Evolutionary conservation across 768 basidiomycete species (phyloP), one percentile per base, ranked within the genome.

Genomic region (Suillus fuscotomentosus): DNA sequence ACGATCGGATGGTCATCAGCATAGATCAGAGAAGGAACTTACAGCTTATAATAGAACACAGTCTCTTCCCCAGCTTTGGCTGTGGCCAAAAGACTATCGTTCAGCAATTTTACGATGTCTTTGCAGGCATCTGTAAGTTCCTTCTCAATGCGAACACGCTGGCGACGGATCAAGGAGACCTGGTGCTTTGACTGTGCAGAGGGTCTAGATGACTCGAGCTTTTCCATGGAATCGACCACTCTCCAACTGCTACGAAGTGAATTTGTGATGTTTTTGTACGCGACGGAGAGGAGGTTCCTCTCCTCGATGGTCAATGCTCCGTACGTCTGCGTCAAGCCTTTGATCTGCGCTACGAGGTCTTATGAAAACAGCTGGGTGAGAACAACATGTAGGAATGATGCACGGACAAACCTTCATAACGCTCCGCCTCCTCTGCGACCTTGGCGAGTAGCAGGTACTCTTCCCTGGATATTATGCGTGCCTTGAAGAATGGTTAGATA

Each of bases 1-100:
- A 43, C 60, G 34, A 54, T 60, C 62, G 50, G 41, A 54, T 41
- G 62, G 38, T 22, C 36, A 57, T 67, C 63, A 69, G 66, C 64
- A 66, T 45, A 55, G 50, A 55, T 64, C 53, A 31, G 47, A 27
- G 47, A 38, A 6, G 22, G 43, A 9, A 73, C 85, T 76, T 70
- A 90, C 91, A 94, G 88, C 81, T 96, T 95, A 73, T 86, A 88
- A 81, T 95, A 95, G 80, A 95, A 95, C 39, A 94, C 94, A 67
- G 85, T 88, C 76, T 90, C 88, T 76, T 95, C 93, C 50, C 94
- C 92, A 17, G 84, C 81, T 67, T 82, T 85, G 9, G 92, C 93
- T 38, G 78, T 76, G 31, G 86, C 84, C 70, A 86, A 81, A 67
- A 90, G 76, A 73, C 83, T 78, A 39, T 78, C 74, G 61, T 94